phyloP scores from a whole-genome alignment of 495 filamentous ascomycete genomes.

The Sphaerosporella brunnea region DNA sequence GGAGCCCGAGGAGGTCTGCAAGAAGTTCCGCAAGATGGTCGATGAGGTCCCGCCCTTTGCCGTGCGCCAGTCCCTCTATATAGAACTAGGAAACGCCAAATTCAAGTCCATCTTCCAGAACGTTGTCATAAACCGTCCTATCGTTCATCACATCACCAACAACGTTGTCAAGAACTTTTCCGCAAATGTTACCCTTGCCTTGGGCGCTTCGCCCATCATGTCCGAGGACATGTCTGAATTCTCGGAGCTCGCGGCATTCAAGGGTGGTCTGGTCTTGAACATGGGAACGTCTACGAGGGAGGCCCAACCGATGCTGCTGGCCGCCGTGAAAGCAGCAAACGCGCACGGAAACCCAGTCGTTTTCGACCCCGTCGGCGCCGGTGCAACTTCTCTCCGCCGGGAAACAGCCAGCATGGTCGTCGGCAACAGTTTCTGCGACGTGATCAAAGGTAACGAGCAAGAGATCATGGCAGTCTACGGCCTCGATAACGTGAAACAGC shows the following conservation, averaged over 20 bases:
- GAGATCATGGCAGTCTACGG: conserved; percentile 60
- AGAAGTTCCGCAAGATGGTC: conserved; percentile 36
- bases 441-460: conserved; percentile 90
- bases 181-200: conserved; percentile 67
- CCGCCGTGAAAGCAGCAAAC: conserved; percentile 64
- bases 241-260: conserved; percentile 48
- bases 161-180: conserved; percentile 79
- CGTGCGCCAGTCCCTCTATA: neutral
- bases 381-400: conserved; percentile 59
- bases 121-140: conserved; percentile 43
- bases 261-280: conserved; percentile 66
- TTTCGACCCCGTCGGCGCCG: conserved; percentile 82
- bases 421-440: conserved; percentile 53
- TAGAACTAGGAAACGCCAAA: conserved; percentile 9
- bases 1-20: conserved; percentile 43
- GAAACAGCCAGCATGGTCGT: conserved; percentile 55
- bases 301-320: conserved; percentile 31
- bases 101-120: conserved; percentile 13
- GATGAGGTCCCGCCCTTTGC: conserved; percentile 35
- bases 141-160: conserved; percentile 96
- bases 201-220: conserved; percentile 91
- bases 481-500: conserved; percentile 39
- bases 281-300: conserved; percentile 83
- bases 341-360: conserved; percentile 51
- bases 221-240: conserved; percentile 72